Evolutionary conservation across 352 stramenopile genomes (phyloP).

Genomic region (Aphanomyces euteiches): DNA sequence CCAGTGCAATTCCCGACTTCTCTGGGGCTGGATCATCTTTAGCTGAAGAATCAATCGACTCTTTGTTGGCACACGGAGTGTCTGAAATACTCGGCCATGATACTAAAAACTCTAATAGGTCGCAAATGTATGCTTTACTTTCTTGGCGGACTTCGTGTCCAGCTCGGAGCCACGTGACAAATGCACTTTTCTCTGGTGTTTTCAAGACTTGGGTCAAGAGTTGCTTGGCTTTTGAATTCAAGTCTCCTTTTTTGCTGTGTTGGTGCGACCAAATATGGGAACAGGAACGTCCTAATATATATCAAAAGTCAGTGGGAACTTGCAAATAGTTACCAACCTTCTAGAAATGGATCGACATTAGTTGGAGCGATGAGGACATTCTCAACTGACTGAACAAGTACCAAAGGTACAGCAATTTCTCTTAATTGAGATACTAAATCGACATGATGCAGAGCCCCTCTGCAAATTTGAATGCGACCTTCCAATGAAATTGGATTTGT

Average conservation of each 20-base stretch:
- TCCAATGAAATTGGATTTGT: conserved; percentile 89
- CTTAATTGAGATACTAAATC: conserved; percentile 57
- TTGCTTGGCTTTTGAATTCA: conserved; percentile 49
- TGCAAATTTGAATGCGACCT: conserved; percentile 73
- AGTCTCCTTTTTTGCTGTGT: conserved; percentile 45
- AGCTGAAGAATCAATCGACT: no score
- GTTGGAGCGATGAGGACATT: conserved; percentile 81
- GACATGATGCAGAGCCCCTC: conserved; percentile 70
- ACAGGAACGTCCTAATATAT: neutral
- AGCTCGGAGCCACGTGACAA: conserved; percentile 85
- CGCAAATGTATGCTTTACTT: conserved; percentile 70
- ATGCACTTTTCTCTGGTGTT: conserved; percentile 52
- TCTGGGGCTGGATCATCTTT: neutral
- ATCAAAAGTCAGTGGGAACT: conserved; percentile 20
- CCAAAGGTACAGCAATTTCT: conserved; percentile 63
- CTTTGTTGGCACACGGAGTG: no score
- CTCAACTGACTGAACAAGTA: conserved; percentile 86
- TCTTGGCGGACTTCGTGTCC: conserved; percentile 88
- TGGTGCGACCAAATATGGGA: conserved; percentile 73
- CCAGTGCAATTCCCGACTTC: neutral
- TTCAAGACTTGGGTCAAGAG: conserved; percentile 53
- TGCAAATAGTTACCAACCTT: conserved; percentile 51
- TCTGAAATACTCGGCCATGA: conserved; percentile 31
- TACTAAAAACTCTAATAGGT: conserved; percentile 80
- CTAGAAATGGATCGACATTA: conserved; percentile 89